Evolutionary conservation across 176 grass and related monocot species (phyloP), one percentile per base, ranked within the genome.

Genomic region (Juncus inflexus): DNA sequence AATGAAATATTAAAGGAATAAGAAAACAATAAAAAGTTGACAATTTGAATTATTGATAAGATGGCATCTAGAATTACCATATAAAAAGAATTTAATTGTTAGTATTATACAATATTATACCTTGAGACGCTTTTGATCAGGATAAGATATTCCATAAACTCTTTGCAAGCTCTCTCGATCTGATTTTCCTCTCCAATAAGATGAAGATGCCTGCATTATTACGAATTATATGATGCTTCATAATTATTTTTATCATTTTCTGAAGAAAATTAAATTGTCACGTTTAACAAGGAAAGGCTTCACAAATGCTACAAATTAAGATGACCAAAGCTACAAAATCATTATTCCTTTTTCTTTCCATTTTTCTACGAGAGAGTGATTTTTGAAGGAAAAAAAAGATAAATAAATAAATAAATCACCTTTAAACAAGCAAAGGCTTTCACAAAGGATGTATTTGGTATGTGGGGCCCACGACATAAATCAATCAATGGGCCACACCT

Each of bases 81-180:
- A 28, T 28, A 28, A 28, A 28, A 28, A 28, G 19, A 28, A 2
- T 0, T 47, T 1, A 47, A 47, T 47, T 47, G 2, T 47, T 47
- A 47, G 1, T 47, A 47, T 47, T 15, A 57, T 12, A 52, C 42
- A 58, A 11, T 58, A 35, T 7, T 60, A 74, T 83, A 99, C 94
- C 85, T 91, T 92, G 61, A 99, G 94, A 66, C 88, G 88, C 77
- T 86, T 89, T 60, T 85, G 85, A 84, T 99, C 94, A 45, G 94
- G 94, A 75, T 91, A 97, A 41, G 94, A 97, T 67, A 97, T 91
- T 73, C 88, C 94, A 89, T 97, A 97, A 70, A 97, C 88, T 74
- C 88, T 89, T 74, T 97, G 94, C 14, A 97, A 76, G 70, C 88
- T 97, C 50, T 97, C 94, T 8, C 94, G 87, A 42, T 99, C 94